These are phyloP conservation scores for Grigorovia humatica DNA, from an alignment of 805 yeast species.

Conservation along the genomic window DNA sequence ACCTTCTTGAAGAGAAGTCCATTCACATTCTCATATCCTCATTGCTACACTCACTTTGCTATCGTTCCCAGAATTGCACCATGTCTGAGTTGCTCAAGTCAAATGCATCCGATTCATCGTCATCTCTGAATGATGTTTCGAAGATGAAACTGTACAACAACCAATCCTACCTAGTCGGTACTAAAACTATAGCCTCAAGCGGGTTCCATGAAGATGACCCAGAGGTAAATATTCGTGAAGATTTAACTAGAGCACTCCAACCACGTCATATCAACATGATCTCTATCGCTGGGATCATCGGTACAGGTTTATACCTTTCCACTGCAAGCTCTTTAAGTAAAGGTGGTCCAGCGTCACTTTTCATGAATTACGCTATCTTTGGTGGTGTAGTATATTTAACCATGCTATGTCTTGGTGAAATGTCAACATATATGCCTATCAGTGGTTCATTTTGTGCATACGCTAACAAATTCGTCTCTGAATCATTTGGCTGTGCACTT, in stretches of 20 bases:
- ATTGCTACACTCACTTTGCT: neutral
- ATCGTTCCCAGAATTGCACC: neutral
- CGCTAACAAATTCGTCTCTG: constrained; percentile 51
- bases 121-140: neutral
- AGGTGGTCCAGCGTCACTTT: constrained; percentile 45
- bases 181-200: neutral
- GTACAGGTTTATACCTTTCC: constrained; percentile 55
- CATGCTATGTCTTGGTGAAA: constrained; percentile 45
- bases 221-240: constrained; percentile 8
- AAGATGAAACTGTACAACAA: neutral
- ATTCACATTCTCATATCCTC: neutral
- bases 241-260: constrained; percentile 28
- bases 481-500: constrained; percentile 59
- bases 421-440: constrained; percentile 45
- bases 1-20: too few relatives aligned
- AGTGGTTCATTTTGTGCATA: constrained; percentile 50
- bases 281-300: constrained; percentile 69
- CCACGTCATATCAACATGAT: constrained; percentile 69
- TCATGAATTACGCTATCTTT: constrained; percentile 39
- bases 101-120: neutral
- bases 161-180: neutral
- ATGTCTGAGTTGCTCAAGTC: neutral
- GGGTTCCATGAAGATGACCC: constrained; percentile 4
- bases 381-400: constrained; percentile 44
- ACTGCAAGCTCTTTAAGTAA: constrained; percentile 39